Percentiles rank a stretch among this genome's conserved stretches.
phyloP scores from a whole-genome alignment of 768 basidiomycete species.

The Tricholoma sp. region DNA sequence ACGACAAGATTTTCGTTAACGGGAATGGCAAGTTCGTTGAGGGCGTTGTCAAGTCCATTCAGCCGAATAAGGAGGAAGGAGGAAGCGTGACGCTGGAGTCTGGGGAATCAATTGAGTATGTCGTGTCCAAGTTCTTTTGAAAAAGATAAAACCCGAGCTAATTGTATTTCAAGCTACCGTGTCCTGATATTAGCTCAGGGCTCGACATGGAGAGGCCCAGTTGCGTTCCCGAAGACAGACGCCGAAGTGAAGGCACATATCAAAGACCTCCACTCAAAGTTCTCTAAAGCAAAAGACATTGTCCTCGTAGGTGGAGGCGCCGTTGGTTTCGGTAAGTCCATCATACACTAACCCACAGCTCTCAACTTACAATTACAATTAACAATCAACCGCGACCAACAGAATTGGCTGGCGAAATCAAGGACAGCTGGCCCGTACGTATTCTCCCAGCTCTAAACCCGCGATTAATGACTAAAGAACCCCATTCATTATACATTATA shows the following conservation, averaged over 20 bases:
- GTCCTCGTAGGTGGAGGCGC: conserved; percentile 57
- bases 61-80: conserved; percentile 31
- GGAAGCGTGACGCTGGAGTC: conserved; percentile 43
- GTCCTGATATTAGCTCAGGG: conserved; percentile 61
- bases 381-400: neutral
- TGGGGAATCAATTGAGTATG: conserved; percentile 40
- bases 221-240: conserved; percentile 38
- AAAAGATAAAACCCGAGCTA: neutral
- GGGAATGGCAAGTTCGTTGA: conserved; percentile 46
- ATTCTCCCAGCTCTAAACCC: neutral
- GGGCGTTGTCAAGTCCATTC: conserved; percentile 30
- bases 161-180: conserved; percentile 32
- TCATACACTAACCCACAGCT: neutral
- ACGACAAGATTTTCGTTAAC: conserved; percentile 46
- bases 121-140: neutral
- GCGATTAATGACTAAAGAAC: no score
- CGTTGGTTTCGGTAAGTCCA: conserved; percentile 40
- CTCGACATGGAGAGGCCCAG: conserved; percentile 44
- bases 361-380: neutral
- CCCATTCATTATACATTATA: conserved; percentile 10
- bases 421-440: conserved; percentile 35
- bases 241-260: conserved; percentile 24
- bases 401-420: conserved; percentile 43
- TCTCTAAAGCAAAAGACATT: conserved; percentile 36
- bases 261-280: conserved; percentile 24